Conservation (phyloP, 2,329 filamentous ascomycete genomes). For the Claviceps maximensis region DNA sequence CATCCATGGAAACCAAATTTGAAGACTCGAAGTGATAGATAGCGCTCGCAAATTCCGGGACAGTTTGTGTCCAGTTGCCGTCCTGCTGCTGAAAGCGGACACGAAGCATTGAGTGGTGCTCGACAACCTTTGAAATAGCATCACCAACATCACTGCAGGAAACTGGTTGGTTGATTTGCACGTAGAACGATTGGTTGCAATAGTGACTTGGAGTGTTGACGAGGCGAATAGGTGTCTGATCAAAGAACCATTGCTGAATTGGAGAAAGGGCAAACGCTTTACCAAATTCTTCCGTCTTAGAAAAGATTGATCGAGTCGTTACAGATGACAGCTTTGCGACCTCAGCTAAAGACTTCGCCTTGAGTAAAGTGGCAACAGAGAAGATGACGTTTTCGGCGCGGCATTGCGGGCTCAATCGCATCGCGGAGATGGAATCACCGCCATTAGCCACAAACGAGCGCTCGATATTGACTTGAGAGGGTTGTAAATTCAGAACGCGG, state of each 20-base stretch:
- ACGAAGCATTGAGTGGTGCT: conserved; percentile 7
- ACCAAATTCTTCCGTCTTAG: conserved; percentile 1
- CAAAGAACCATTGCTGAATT: conserved; percentile 6
- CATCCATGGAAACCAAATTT: not conserved
- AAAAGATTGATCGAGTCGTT: not conserved
- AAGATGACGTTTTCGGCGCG: conserved; percentile 17
- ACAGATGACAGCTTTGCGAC: not conserved
- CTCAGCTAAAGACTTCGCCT: conserved; percentile 1
- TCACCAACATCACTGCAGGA: not conserved
- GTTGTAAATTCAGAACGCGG: conserved; percentile 24
- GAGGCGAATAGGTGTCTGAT: not conserved
- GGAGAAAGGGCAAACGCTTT: conserved; percentile 1
- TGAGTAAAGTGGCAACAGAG: conserved; percentile 12
- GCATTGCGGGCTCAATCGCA: conserved; percentile 26
- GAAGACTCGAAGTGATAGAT: not conserved
- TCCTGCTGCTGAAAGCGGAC: conserved; percentile 2
- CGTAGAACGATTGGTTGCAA: conserved; percentile 2
- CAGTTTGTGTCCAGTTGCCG: not conserved
- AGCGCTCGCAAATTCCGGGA: not conserved
- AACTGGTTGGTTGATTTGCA: not conserved
- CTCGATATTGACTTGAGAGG: conserved; percentile 15
- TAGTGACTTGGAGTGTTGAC: not conserved
- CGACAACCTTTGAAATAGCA: conserved; percentile 2
- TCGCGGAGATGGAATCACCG: conserved; percentile 31
- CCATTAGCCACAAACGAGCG: conserved; percentile 26